phyloP scores from a whole-genome alignment of 2,329 filamentous ascomycete genomes.

The Pseudocercospora eumusae region DNA sequence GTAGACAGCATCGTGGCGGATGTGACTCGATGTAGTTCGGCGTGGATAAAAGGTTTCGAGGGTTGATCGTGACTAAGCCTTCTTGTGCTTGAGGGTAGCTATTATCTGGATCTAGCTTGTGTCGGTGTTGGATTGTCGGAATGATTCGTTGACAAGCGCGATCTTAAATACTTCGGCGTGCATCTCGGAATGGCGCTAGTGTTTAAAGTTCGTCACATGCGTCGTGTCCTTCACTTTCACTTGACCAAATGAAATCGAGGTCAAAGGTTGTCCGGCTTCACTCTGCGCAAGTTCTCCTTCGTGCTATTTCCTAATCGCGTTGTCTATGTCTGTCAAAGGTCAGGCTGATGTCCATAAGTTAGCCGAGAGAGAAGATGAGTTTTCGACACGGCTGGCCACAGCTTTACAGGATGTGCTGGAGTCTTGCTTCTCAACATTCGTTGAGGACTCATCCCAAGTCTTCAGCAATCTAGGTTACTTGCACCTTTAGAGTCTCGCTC shows the following conservation, averaged over 20 bases:
- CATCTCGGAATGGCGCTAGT: slow-evolving; percentile 1
- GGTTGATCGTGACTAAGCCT: neutral
- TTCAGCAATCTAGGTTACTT: neutral
- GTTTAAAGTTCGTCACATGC: slow-evolving; percentile 1
- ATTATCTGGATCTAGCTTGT: neutral
- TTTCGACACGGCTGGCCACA: too few species aligned
- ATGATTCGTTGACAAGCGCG: neutral
- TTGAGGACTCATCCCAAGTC: neutral
- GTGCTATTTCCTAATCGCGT: neutral
- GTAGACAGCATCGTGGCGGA: neutral
- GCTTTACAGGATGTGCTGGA: too few species aligned
- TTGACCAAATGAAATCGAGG: neutral
- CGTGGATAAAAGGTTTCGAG: neutral
- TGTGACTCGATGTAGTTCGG: neutral
- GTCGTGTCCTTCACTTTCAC: neutral
- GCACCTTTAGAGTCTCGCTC: neutral
- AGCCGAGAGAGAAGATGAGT: neutral
- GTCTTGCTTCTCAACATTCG: neutral
- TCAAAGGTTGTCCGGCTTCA: neutral
- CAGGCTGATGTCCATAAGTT: neutral
- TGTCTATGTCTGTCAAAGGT: neutral
- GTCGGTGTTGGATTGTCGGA: neutral
- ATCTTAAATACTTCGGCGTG: neutral
- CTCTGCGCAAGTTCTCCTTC: neutral
- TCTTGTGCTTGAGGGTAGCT: neutral